Conservation (phyloP, 164 flowering plant species). For the Macadamia tetraphylla region DNA sequence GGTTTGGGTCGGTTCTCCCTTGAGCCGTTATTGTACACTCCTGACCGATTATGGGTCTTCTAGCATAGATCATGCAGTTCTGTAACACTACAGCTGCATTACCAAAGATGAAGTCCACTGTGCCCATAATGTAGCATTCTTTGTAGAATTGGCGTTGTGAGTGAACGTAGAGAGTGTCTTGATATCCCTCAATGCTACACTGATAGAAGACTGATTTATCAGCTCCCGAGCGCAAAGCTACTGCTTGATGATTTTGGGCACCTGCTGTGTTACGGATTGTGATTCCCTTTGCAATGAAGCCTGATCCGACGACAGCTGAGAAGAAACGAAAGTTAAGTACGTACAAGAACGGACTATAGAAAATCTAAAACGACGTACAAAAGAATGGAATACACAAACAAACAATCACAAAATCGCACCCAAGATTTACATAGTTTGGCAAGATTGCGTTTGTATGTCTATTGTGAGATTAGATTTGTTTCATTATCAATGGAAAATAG, state of each 20-base stretch:
- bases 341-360: too few relatives aligned
- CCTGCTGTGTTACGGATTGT: conserved; percentile 45
- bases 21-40: conserved; percentile 23
- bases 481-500: too few relatives aligned
- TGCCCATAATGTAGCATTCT: conserved; percentile 38
- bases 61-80: conserved; percentile 20
- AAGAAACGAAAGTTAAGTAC: too few relatives aligned
- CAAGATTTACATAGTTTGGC: too few relatives aligned
- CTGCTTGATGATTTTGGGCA: conserved; percentile 35
- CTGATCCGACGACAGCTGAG: conserved; percentile 30
- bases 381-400: too few relatives aligned
- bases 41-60: conserved; percentile 19
- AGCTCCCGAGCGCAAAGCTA: conserved; percentile 38
- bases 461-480: too few relatives aligned
- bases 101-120: conserved; percentile 47
- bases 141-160: conserved; percentile 43
- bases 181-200: conserved; percentile 41
- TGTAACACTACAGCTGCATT: conserved; percentile 42
- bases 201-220: conserved; percentile 41
- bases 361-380: too few relatives aligned
- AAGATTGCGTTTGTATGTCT: too few relatives aligned
- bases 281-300: conserved; percentile 49
- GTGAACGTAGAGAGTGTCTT: conserved; percentile 48
- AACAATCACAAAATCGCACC: too few relatives aligned
- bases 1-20: conserved; percentile 24